Percentiles rank a stretch among this genome's conserved stretches.
These are phyloP conservation scores for Colletotrichum nymphaeae DNA, from an alignment of 2,329 filamentous ascomycete species.

Conservation along the genomic window DNA sequence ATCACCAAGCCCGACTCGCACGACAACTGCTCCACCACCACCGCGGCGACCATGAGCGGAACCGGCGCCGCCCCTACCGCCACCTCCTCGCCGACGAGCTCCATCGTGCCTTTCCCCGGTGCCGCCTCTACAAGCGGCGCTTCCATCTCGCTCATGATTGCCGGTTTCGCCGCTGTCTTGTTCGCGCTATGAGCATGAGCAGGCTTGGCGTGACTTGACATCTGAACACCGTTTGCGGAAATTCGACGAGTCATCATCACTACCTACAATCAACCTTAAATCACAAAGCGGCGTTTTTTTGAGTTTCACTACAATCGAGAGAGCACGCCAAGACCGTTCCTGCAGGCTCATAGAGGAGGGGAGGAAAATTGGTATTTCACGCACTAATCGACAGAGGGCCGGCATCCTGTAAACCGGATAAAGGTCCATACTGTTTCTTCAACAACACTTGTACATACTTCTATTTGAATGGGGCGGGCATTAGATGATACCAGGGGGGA, in stretches of 20 bases:
- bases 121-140: conserved; percentile 32
- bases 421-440: background rate
- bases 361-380: background rate
- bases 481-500: conserved; percentile 30
- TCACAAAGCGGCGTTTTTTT: background rate
- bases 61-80: background rate
- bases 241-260: background rate
- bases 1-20: conserved; percentile 36
- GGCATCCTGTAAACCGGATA: conserved; percentile 1
- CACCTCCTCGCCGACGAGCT: background rate
- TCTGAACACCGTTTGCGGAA: background rate
- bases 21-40: conserved; percentile 30
- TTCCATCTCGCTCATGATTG: conserved; percentile 19
- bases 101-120: conserved; percentile 19
- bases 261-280: background rate
- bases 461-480: background rate
- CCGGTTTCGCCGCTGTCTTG: conserved; percentile 39
- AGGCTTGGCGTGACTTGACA: background rate
- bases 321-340: background rate
- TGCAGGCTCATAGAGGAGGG: background rate
- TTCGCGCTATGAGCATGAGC: conserved; percentile 38
- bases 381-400: conserved; percentile 9
- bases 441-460: conserved; percentile 17
- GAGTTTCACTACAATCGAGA: background rate
- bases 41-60: background rate